Evolutionary conservation across 495 filamentous ascomycete species (phyloP).

Genomic region (Tuber borchii): DNA sequence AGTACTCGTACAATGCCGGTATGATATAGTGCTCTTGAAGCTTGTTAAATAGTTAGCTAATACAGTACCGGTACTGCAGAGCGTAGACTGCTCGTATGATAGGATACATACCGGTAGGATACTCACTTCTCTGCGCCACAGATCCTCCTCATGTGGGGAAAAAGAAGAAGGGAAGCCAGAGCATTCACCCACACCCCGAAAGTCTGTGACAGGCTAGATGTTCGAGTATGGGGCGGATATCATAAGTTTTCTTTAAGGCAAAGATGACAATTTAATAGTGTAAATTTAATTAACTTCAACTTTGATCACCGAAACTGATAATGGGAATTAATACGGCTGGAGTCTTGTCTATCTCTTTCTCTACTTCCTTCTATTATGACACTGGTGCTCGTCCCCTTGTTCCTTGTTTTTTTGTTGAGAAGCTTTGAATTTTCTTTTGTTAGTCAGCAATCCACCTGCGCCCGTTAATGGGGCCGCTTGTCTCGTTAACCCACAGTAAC

Average conservation of each 20-base stretch:
- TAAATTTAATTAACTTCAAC: not conserved
- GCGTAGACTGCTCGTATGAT: not conserved
- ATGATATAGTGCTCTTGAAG: not conserved
- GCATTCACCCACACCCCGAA: not conserved
- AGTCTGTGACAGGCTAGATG: not conserved
- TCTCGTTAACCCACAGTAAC: not conserved
- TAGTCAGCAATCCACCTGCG: not conserved
- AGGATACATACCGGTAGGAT: too few relatives aligned
- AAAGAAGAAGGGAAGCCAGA: not conserved
- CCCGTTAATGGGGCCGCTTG: not conserved
- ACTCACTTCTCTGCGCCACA: constrained; percentile 16
- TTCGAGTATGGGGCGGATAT: not conserved
- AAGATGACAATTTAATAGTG: not conserved
- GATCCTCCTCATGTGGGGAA: constrained; percentile 4
- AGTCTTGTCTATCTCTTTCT: not conserved
- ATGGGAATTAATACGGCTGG: not conserved
- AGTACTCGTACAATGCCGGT: not conserved
- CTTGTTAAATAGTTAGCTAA: not conserved
- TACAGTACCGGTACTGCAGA: not conserved
- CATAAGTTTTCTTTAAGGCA: not conserved
- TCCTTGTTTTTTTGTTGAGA: not conserved
- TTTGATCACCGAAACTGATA: not conserved
- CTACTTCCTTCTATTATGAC: not conserved
- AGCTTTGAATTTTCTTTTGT: not conserved
- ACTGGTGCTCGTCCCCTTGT: not conserved